Conservation (phyloP, 352 stramenopile genomes). For the Phytophthora meadii region DNA sequence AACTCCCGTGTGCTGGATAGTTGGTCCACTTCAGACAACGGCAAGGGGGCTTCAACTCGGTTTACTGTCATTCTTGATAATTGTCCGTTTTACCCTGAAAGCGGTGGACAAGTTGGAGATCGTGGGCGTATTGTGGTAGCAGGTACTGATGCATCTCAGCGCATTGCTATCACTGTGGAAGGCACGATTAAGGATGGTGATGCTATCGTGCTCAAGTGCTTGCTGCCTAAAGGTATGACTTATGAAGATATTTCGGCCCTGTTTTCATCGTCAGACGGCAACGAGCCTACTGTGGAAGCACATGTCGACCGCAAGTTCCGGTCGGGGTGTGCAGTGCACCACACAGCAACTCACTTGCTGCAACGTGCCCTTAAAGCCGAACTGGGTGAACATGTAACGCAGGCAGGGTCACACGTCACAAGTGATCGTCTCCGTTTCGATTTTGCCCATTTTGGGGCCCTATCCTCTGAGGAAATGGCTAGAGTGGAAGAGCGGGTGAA, state of each 20-base stretch:
- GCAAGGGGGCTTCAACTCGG: constrained; percentile 4
- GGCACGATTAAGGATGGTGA: constrained; percentile 57
- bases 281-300: constrained; percentile 36
- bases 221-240: constrained; percentile 33
- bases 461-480: constrained; percentile 68
- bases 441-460: constrained; percentile 79
- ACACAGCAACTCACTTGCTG: constrained; percentile 84
- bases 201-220: constrained; percentile 55
- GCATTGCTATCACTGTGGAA: constrained; percentile 34
- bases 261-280: constrained; percentile 11
- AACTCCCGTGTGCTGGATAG: constrained; percentile 46
- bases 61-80: constrained; percentile 60
- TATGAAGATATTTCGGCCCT: constrained; percentile 40
- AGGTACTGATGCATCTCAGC: constrained; percentile 9
- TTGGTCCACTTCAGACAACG: constrained; percentile 32
- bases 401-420: constrained; percentile 74
- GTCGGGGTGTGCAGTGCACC: constrained; percentile 62
- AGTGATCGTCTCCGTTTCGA: constrained; percentile 78
- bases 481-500: constrained; percentile 69
- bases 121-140: constrained; percentile 45
- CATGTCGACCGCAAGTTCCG: constrained; percentile 61
- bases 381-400: constrained; percentile 75
- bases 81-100: constrained; percentile 82
- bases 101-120: constrained; percentile 82
- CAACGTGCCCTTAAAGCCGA: constrained; percentile 73